A percentile compares a stretch with the other conserved stretches of the same genome.
phyloP scores from a whole-genome alignment of 2,329 filamentous ascomycete species.

The Fusarium citri region DNA sequence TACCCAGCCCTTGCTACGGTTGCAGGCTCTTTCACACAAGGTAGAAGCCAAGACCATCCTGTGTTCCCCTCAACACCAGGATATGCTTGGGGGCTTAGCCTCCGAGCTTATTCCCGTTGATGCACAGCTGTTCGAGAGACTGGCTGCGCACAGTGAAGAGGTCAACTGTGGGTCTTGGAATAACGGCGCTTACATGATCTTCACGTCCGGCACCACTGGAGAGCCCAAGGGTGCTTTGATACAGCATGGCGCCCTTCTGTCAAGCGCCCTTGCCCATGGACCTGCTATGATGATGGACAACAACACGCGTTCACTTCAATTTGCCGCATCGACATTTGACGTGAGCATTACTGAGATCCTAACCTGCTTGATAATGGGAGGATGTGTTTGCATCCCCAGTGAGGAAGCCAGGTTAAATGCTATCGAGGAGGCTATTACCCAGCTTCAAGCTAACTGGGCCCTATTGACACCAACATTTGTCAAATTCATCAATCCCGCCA shows the following conservation, averaged over 20 bases:
- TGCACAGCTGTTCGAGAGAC: conserved; percentile 19
- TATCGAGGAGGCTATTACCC: conserved; percentile 38
- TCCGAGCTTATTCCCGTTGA: conserved; percentile 35
- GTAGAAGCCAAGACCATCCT: conserved; percentile 32
- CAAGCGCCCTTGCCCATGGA: conserved; percentile 35
- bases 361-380: conserved; percentile 40
- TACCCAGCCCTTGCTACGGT: conserved; percentile 33
- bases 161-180: conserved; percentile 17
- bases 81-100: conserved; percentile 21
- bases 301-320: conserved; percentile 49
- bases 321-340: conserved; percentile 50
- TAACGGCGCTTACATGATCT: conserved; percentile 42
- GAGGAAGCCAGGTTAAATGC: conserved; percentile 55
- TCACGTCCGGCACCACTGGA: conserved; percentile 36
- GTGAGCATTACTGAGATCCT: conserved; percentile 45
- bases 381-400: conserved; percentile 51
- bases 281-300: conserved; percentile 42
- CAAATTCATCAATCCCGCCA: conserved; percentile 30
- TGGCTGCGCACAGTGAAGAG: not conserved
- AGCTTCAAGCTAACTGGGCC: conserved; percentile 40
- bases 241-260: conserved; percentile 34
- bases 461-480: conserved; percentile 37
- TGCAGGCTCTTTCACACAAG: conserved; percentile 28
- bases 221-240: conserved; percentile 40
- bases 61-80: conserved; percentile 38